Base-by-base conservation (phyloP, 305 asterid genomes). In the Plantago lanceolata region DNA sequence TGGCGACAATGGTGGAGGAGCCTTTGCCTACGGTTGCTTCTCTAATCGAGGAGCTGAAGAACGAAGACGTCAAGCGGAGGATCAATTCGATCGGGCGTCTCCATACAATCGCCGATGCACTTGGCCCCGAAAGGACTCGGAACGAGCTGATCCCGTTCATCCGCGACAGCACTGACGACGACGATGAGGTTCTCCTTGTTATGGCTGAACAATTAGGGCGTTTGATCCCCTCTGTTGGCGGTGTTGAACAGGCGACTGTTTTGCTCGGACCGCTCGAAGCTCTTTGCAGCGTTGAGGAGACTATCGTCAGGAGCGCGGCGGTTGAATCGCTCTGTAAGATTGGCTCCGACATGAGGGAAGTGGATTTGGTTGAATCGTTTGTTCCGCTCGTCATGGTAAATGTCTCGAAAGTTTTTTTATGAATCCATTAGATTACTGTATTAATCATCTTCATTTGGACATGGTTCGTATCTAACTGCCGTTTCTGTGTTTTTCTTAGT, bases 231-330 rank as follows among this genome's bases (percentile, higher is more conserved):
- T 86, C 84, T 59, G 89, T 90, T 70, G 97, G 97, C 67, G 96
- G 97, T 4, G 88, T 84, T 61, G 95, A 90, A 61, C 82, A 90
- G 74, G 96, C 97, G 43, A 81, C 81, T 64, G 89, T 88, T 20
- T 75, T 90, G 80, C 89, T 88, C 40, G 91, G 84, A 19, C 97
- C 97, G 59, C 54, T 88, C 68, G 97, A 90, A 77, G 82, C 89
- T n/a, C 95, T 90, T 52, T 88, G 97, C 78, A 77, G 91, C 2
- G 95, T 90, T 19, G 97, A 90, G 81, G 97, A 90, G 81, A 90
- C 96, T 24, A 81, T 90, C 71, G 97, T 90, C 73, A 74, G 96
- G 79, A 93, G 85, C 66, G 87, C 85, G 74, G 94, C 97, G 19
- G 97, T 84, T 13, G 96, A 90, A 74, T 90, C 97, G 2, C 65